Conservation (phyloP, 1,284 basidiomycete genomes). For the Sanghuangporus sanghuang region DNA sequence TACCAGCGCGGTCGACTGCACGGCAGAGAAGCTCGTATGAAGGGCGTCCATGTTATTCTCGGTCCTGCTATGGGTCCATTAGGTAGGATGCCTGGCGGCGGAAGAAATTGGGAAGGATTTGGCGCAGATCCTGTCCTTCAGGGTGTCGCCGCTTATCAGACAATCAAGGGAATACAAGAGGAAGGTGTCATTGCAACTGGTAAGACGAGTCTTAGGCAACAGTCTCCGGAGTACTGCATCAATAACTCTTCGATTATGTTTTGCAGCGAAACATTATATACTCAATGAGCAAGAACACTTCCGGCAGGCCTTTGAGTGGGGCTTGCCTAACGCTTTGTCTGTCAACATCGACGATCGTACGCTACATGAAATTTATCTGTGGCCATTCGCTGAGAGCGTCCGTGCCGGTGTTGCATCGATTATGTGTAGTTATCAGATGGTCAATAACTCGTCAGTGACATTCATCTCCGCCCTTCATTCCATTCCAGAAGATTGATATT, state of each 20-base stretch:
- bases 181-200: conserved; percentile 40
- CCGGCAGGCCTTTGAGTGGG: conserved; percentile 23
- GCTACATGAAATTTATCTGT: conserved; percentile 36
- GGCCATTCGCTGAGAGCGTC: conserved; percentile 40
- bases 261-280: conserved; percentile 28
- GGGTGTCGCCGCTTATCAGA: conserved; percentile 37
- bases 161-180: conserved; percentile 41
- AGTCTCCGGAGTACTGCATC: neutral
- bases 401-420: conserved; percentile 41
- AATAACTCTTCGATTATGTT: neutral
- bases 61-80: conserved; percentile 57
- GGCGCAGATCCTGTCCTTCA: conserved; percentile 46
- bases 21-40: conserved; percentile 67
- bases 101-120: conserved; percentile 73
- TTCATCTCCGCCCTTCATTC: neutral
- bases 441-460: conserved; percentile 40
- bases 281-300: conserved; percentile 33
- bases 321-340: conserved; percentile 23
- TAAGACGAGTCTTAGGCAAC: conserved; percentile 26
- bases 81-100: conserved; percentile 39
- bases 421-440: conserved; percentile 43
- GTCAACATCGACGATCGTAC: conserved; percentile 43
- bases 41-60: conserved; percentile 63
- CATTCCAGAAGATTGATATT: too few species aligned
- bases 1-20: conserved; percentile 61